Conservation (phyloP, 495 filamentous ascomycete species). For the Thozetella sp. region DNA sequence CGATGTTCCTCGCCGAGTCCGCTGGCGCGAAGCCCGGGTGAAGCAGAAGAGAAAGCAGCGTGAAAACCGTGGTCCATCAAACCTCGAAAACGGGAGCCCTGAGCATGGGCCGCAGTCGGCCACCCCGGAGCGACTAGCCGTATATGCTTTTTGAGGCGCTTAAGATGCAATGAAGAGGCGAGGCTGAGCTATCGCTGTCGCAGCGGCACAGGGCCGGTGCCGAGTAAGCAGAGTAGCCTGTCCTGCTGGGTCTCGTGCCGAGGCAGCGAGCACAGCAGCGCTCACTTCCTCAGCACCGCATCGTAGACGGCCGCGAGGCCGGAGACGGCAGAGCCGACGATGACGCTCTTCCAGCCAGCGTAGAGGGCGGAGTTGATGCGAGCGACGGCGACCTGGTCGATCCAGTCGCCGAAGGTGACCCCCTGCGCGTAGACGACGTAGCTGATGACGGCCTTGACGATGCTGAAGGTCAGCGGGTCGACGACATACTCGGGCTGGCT, state of each 20-base stretch:
- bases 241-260: neutral
- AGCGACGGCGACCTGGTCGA: constrained; percentile 56
- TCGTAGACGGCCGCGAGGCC: constrained; percentile 77
- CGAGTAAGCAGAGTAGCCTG: neutral
- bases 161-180: too few species aligned
- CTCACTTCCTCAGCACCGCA: constrained; percentile 77
- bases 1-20: neutral
- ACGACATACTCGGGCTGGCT: constrained; percentile 51
- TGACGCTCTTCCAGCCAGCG: constrained; percentile 68
- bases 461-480: constrained; percentile 88
- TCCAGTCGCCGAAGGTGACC: constrained; percentile 65
- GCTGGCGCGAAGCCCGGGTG: neutral
- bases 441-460: constrained; percentile 78
- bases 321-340: constrained; percentile 73
- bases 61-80: neutral
- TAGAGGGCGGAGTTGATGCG: constrained; percentile 68
- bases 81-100: too few species aligned
- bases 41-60: neutral
- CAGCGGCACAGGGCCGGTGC: too few species aligned
- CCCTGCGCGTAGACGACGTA: constrained; percentile 76
- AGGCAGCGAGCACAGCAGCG: neutral
- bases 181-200: too few species aligned
- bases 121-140: too few species aligned
- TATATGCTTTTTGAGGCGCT: too few species aligned
- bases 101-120: too few species aligned